Conservation (phyloP, 2,329 filamentous ascomycete species). For the Neonectria hederae region DNA sequence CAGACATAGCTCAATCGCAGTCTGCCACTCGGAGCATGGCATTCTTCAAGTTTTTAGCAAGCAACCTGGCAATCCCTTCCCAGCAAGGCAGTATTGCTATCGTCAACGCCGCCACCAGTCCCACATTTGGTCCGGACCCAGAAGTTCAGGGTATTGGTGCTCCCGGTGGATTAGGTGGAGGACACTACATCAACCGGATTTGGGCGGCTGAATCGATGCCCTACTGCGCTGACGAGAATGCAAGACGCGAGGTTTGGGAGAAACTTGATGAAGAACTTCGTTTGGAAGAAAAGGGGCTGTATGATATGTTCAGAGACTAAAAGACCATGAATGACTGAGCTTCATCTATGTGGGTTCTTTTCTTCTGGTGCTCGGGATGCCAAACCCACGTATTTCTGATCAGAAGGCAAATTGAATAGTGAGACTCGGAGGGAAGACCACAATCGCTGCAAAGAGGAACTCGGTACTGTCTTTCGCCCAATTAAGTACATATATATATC, state of each 20-base stretch:
- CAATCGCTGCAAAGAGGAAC: no score
- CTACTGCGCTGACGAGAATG: background rate
- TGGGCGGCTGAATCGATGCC: background rate
- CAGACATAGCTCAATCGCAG: background rate
- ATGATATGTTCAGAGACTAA: background rate
- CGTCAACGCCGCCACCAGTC: slow-evolving; percentile 7
- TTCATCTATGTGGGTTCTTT: no score
- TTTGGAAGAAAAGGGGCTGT: background rate
- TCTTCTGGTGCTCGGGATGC: no score
- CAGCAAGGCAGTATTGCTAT: slow-evolving; percentile 7
- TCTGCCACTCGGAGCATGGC: background rate
- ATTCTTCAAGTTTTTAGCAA: background rate
- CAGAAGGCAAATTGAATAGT: no score
- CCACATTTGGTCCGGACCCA: background rate
- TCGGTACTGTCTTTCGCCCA: no score
- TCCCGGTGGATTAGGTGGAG: background rate
- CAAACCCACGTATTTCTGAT: no score
- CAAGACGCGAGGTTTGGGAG: background rate
- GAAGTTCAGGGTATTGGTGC: background rate
- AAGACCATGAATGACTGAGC: no score
- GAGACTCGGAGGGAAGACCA: no score
- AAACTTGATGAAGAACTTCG: background rate
- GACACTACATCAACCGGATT: slow-evolving; percentile 10
- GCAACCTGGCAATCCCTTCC: background rate
- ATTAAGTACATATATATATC: no score